Percentiles rank a stretch among this genome's conserved stretches.
Evolutionary conservation across 257 asterid species (phyloP).

Genomic region (Gardenia jasminoides): DNA sequence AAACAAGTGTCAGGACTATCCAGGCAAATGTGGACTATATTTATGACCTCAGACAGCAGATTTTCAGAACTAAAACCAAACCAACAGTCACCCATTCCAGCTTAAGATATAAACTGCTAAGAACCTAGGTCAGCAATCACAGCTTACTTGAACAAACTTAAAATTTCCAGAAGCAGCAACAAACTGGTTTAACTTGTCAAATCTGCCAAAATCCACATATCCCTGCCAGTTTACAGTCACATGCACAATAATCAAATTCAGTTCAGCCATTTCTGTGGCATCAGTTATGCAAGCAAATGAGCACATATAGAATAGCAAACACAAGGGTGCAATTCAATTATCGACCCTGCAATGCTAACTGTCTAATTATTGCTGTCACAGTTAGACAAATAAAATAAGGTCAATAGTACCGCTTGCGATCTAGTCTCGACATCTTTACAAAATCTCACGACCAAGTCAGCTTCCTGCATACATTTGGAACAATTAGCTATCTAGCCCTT

Average conservation of each 20-base stretch:
- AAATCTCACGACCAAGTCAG: slow-evolving; percentile 76
- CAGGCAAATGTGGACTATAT: background rate
- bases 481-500: slow-evolving; percentile 10
- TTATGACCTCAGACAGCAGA: background rate
- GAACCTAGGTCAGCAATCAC: background rate
- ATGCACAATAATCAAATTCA: background rate
- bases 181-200: slow-evolving; percentile 64
- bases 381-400: background rate
- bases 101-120: background rate
- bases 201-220: slow-evolving; percentile 89
- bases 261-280: background rate
- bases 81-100: background rate
- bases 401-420: slow-evolving; percentile 52
- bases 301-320: background rate
- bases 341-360: background rate
- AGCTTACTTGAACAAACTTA: slow-evolving; percentile 75
- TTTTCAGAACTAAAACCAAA: background rate
- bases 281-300: background rate
- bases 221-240: slow-evolving; percentile 55
- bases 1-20: background rate
- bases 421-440: slow-evolving; percentile 93
- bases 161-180: slow-evolving; percentile 56
- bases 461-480: slow-evolving; percentile 46
- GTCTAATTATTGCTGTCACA: background rate
- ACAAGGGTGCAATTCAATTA: background rate